Evolutionary conservation across 2,329 filamentous ascomycete genomes (phyloP).

Genomic region (Cryphonectria carpinicola): DNA sequence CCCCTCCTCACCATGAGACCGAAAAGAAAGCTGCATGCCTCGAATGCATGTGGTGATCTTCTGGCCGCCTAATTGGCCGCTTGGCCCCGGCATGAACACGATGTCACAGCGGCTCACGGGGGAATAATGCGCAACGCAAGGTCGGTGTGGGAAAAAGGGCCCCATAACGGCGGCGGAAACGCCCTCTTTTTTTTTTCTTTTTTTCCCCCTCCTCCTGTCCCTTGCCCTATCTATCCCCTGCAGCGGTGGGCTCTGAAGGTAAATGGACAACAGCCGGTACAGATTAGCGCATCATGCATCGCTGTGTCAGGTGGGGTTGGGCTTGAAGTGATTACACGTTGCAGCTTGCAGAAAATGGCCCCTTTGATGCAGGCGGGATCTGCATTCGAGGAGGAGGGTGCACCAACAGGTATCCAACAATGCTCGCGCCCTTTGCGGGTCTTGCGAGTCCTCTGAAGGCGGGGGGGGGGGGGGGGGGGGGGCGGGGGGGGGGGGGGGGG

Average conservation of each 20-base stretch:
- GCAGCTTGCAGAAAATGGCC: conserved; percentile 4
- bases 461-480: not conserved
- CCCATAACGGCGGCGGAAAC: too few relatives aligned
- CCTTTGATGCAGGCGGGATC: not conserved
- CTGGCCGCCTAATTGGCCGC: conserved; percentile 11
- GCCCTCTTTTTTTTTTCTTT: too few relatives aligned
- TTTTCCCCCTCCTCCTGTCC: too few relatives aligned
- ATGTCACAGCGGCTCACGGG: conserved; percentile 10
- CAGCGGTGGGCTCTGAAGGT: conserved; percentile 3
- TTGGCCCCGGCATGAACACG: conserved; percentile 6
- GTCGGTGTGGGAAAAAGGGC: not conserved
- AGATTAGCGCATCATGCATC: conserved; percentile 3
- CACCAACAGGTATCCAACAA: not conserved
- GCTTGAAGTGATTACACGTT: not conserved
- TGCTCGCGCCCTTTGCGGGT: not conserved
- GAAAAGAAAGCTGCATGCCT: not conserved
- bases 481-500: too few relatives aligned
- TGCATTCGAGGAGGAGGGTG: not conserved
- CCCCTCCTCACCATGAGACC: not conserved
- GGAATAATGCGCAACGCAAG: not conserved
- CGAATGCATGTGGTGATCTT: conserved; percentile 9
- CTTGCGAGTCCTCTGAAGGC: not conserved
- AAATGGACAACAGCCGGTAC: conserved; percentile 7
- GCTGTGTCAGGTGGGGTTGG: not conserved
- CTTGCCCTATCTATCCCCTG: conserved; percentile 33